Evolutionary conservation across 2,329 filamentous ascomycete genomes (phyloP), one percentile per base, ranked within the genome.

Genomic region (Xylariaceae sp.): DNA sequence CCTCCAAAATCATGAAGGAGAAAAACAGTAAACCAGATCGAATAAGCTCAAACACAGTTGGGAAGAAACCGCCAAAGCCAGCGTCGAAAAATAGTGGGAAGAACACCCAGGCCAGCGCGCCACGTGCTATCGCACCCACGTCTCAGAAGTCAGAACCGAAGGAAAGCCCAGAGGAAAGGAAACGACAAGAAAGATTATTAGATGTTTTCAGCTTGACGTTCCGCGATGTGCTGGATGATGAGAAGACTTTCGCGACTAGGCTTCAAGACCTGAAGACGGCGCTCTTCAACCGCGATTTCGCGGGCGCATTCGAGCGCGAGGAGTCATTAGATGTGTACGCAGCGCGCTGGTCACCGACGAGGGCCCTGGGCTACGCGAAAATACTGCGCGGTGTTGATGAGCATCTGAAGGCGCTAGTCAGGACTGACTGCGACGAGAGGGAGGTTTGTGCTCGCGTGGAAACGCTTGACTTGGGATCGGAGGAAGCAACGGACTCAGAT

Each of bases 241-340:
- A 71, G 6, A 57, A 61, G n/a, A 19, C 39, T 40, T 75, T 84
- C 43, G 67, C 76, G 30, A 62, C 74, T 1, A 68, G 83, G 3
- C 76, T 97, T 17, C 92, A 96, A 64, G 81, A 85, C 45, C 81
- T 97, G 54, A 99, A 97, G 68, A 77, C 83, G 7, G 89, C 92
- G 56, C 76, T 99, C 9, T 97, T 86, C 66, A 84, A 87, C 51
- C 82, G 94, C 31, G 89, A 97, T 66, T 97, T 97, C 69, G 76
- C 77, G 11, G 72, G 75, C 14, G 92, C 92, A 0, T 99, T 97
- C 70, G 83, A 83, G 1, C 76, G 76, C 41, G 76, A 82, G 48
- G 27, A 39, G 3, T 82, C 86, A 40, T 80, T 96, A 15, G 82
- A 87, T 53, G 88, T 87, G 10, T 99, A 99, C 72, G 89, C 90